Conservation (phyloP, 1,284 basidiomycete species). For the Papiliotrema fonsecae region DNA sequence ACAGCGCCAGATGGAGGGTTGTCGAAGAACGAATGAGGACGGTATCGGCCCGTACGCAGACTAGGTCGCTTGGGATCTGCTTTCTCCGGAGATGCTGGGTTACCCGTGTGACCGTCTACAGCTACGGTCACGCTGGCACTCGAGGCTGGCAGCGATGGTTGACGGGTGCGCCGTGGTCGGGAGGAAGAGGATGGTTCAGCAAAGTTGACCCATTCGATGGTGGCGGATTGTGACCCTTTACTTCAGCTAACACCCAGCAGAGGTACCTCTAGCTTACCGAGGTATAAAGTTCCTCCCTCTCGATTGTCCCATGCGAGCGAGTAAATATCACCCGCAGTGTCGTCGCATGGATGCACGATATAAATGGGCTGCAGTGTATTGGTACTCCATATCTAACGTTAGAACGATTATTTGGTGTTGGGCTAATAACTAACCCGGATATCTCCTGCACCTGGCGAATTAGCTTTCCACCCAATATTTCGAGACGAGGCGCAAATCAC, state of each 20-base stretch:
- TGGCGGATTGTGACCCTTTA: slow-evolving; percentile 71
- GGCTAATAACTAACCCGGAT: slow-evolving; percentile 56
- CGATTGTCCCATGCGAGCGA: slow-evolving; percentile 72
- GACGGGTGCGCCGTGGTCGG: slow-evolving; percentile 16
- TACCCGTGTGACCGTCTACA: slow-evolving; percentile 38
- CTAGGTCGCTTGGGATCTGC: slow-evolving; percentile 1
- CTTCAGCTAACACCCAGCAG: neutral
- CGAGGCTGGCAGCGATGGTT: slow-evolving; percentile 20
- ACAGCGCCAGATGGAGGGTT: slow-evolving; percentile 24
- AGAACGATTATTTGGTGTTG: neutral
- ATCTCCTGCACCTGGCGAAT: slow-evolving; percentile 69
- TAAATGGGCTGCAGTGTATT: slow-evolving; percentile 65
- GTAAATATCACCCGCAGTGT: slow-evolving; percentile 86
- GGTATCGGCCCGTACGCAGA: slow-evolving; percentile 42
- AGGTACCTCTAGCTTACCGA: slow-evolving; percentile 52
- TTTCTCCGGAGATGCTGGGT: slow-evolving; percentile 37
- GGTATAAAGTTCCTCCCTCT: slow-evolving; percentile 65
- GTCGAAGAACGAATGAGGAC: slow-evolving; percentile 43
- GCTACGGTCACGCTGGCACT: slow-evolving; percentile 23
- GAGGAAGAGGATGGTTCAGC: slow-evolving; percentile 17
- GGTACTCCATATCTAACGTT: slow-evolving; percentile 74
- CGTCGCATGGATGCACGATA: slow-evolving; percentile 74
- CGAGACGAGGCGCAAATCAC: slow-evolving; percentile 5
- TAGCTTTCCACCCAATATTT: neutral
- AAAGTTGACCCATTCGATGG: slow-evolving; percentile 77